Percentiles rank a stretch among this genome's conserved stretches.
Conservation (phyloP, 768 basidiomycete genomes). For the Pholiota microspora region DNA sequence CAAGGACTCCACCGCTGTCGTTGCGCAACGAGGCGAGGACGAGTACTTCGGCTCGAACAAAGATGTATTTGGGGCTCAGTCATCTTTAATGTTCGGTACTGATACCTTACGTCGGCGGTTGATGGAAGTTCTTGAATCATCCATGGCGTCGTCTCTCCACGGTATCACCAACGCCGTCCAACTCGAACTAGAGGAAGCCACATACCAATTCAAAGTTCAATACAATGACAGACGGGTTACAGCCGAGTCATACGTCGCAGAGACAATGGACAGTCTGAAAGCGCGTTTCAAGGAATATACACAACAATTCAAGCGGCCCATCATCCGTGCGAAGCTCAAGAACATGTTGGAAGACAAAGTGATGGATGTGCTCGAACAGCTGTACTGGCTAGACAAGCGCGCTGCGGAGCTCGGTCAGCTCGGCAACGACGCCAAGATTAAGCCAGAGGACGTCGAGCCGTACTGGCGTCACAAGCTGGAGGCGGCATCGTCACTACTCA, state of each 20-base stretch:
- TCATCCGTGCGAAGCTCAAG: constrained; percentile 87
- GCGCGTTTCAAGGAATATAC: constrained; percentile 85
- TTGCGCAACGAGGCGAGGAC: constrained; percentile 56
- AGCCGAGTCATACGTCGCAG: constrained; percentile 96
- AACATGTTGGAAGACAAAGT: constrained; percentile 93
- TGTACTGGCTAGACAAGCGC: constrained; percentile 95
- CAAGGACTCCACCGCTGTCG: constrained; percentile 46
- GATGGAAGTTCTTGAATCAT: constrained; percentile 97
- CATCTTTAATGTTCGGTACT: constrained; percentile 85
- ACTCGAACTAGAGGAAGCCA: constrained; percentile 93
- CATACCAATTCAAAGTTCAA: constrained; percentile 99
- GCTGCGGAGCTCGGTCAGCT: constrained; percentile 71
- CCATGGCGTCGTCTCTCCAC: constrained; percentile 95
- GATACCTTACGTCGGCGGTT: constrained; percentile 85
- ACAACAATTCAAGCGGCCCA: constrained; percentile 81
- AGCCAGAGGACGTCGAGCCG: constrained; percentile 75
- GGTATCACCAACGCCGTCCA: constrained; percentile 97
- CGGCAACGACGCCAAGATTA: constrained; percentile 66
- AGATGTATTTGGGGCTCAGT: constrained; percentile 58
- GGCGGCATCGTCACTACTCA: constrained; percentile 88
- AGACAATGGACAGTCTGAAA: constrained; percentile 93
- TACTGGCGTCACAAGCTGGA: constrained; percentile 98
- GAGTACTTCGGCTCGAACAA: constrained; percentile 66
- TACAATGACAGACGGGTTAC: constrained; percentile 95
- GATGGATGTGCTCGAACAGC: constrained; percentile 94